Conservation (phyloP, 2,329 filamentous ascomycete species). For the Blastomyces parvus region DNA sequence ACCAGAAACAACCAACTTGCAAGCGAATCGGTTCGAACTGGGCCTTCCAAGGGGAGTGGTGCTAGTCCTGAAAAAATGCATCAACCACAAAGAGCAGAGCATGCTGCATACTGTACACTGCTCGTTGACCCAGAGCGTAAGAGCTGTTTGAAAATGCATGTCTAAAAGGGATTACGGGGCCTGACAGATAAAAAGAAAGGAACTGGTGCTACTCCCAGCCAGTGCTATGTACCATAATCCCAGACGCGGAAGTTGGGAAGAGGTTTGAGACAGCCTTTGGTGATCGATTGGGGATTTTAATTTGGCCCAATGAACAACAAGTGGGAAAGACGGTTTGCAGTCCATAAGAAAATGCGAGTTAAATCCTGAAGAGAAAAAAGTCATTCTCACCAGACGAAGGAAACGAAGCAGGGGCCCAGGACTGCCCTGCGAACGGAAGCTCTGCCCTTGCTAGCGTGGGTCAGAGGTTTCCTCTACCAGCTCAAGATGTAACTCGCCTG, state of each 20-base stretch:
- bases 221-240: not conserved
- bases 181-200: not conserved
- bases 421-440: not conserved
- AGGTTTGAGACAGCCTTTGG: not conserved
- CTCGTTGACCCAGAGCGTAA: slow-evolving; percentile 25
- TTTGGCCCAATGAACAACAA: not conserved
- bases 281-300: not conserved
- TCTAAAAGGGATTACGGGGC: not conserved
- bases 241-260: not conserved
- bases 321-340: not conserved
- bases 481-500: not conserved
- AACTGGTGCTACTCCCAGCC: not conserved
- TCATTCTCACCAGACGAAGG: not conserved
- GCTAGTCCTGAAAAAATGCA: slow-evolving; percentile 21
- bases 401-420: not conserved
- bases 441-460: not conserved
- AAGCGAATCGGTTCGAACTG: slow-evolving; percentile 18
- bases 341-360: not conserved
- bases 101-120: slow-evolving; percentile 21
- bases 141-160: slow-evolving; percentile 25
- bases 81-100: slow-evolving; percentile 23
- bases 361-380: not conserved
- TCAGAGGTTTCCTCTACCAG: not conserved
- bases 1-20: slow-evolving; percentile 31
- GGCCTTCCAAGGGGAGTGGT: slow-evolving; percentile 13